A percentile compares a stretch with the other conserved stretches of the same genome.
Evolutionary conservation across 305 asterid species (phyloP).

Genomic region (Striga hermonthica): DNA sequence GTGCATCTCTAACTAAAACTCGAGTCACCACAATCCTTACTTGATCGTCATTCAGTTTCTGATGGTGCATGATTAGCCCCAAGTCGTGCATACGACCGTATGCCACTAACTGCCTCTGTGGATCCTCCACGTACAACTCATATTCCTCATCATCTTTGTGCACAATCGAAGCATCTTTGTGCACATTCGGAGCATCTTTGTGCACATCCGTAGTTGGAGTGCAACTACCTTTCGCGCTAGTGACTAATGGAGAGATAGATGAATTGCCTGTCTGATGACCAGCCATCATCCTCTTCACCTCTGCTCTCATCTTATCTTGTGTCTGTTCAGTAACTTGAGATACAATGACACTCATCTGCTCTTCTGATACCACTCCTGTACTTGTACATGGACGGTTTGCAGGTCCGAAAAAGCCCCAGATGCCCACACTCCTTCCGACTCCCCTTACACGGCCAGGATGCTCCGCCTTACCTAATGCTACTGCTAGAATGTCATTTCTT

Average conservation of each 20-base stretch:
- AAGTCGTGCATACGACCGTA: not conserved
- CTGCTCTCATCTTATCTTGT: not conserved
- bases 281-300: not conserved
- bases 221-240: not conserved
- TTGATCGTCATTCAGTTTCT: not conserved
- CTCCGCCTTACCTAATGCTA: not conserved
- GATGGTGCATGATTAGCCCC: not conserved
- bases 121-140: not conserved
- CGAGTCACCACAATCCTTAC: not conserved
- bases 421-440: not conserved
- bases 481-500: not conserved
- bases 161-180: too few relatives aligned
- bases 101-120: not conserved
- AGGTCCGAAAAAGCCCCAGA: not conserved
- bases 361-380: not conserved
- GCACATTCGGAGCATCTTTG: not conserved
- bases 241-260: not conserved
- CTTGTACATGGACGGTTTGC: not conserved
- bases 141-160: not conserved
- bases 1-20: not conserved
- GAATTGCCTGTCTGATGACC: not conserved
- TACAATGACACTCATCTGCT: not conserved
- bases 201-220: not conserved
- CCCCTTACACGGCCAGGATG: slow-evolving; percentile 3
- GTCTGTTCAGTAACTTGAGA: not conserved